These are phyloP conservation scores for Globisporangium canariense DNA, from an alignment of 352 stramenopile species.

Conservation along the genomic window DNA sequence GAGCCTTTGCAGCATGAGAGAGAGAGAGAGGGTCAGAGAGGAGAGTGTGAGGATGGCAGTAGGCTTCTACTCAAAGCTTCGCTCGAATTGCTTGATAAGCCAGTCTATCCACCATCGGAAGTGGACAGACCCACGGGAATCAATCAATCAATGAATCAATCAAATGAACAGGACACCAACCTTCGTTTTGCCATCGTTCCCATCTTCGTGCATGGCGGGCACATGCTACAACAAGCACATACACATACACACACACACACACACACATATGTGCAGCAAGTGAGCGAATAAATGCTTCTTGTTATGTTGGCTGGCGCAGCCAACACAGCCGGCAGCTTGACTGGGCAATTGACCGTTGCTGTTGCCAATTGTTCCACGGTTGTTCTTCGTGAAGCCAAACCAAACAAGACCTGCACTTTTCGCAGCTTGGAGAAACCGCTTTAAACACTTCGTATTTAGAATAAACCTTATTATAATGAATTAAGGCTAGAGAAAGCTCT, in stretches of 20 bases:
- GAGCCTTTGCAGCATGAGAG: background rate
- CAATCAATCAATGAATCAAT: background rate
- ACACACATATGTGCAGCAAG: too few species aligned
- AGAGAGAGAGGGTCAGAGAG: background rate
- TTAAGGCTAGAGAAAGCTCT: too few species aligned
- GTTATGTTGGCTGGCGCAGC: too few species aligned
- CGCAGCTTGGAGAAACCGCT: background rate
- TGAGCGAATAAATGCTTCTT: too few species aligned
- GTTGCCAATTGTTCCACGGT: background rate
- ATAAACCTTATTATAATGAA: too few species aligned
- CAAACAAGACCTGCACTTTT: constrained; percentile 2
- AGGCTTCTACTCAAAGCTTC: background rate
- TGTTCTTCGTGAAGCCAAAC: background rate
- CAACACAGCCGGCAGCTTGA: too few species aligned
- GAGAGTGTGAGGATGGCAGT: background rate
- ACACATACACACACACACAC: too few species aligned
- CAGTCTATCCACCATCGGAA: constrained; percentile 4
- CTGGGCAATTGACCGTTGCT: too few species aligned
- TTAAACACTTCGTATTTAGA: background rate
- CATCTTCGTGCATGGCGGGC: too few species aligned
- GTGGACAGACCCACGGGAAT: background rate
- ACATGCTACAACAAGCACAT: too few species aligned
- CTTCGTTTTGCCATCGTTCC: background rate
- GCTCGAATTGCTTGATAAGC: background rate
- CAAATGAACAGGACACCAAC: background rate